Conservation (phyloP, 305 asterid genomes). For the Fraxinus platypoda region DNA sequence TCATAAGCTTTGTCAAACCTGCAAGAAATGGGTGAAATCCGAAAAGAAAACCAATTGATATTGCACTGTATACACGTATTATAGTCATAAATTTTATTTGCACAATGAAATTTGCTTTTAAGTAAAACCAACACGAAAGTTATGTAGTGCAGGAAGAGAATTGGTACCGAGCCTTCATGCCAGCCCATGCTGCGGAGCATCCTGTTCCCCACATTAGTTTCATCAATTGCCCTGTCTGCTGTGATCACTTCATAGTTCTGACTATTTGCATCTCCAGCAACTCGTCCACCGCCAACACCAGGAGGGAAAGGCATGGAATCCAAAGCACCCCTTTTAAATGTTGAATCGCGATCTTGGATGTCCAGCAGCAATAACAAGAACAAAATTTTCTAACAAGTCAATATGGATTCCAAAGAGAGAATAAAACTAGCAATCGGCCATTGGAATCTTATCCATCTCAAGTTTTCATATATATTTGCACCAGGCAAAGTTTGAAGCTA, state of each 20-base stretch:
- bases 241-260: slow-evolving; percentile 89
- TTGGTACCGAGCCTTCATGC: slow-evolving; percentile 99
- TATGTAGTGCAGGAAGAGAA: slow-evolving; percentile 49
- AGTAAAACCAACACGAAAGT: not conserved
- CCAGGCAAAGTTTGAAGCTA: slow-evolving; percentile 40
- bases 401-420: slow-evolving; percentile 45
- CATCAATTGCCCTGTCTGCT: slow-evolving; percentile 87
- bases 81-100: slow-evolving; percentile 9
- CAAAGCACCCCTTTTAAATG: slow-evolving; percentile 65
- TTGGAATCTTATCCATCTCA: slow-evolving; percentile 51
- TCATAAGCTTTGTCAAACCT: not conserved
- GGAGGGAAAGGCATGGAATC: slow-evolving; percentile 99
- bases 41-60: not conserved
- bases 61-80: not conserved
- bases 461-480: slow-evolving; percentile 35
- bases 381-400: slow-evolving; percentile 76
- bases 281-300: slow-evolving; percentile 97
- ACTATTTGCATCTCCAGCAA: slow-evolving; percentile 54
- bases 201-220: slow-evolving; percentile 92
- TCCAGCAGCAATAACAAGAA: slow-evolving; percentile 50
- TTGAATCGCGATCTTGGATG: slow-evolving; percentile 75
- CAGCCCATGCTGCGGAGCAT: slow-evolving; percentile 99
- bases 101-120: not conserved
- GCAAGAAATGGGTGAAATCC: not conserved
- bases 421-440: slow-evolving; percentile 60